Evolutionary conservation across 345 rosid species (phyloP), one percentile per base, ranked within the genome.

Genomic region (Odontarrhena argentea): DNA sequence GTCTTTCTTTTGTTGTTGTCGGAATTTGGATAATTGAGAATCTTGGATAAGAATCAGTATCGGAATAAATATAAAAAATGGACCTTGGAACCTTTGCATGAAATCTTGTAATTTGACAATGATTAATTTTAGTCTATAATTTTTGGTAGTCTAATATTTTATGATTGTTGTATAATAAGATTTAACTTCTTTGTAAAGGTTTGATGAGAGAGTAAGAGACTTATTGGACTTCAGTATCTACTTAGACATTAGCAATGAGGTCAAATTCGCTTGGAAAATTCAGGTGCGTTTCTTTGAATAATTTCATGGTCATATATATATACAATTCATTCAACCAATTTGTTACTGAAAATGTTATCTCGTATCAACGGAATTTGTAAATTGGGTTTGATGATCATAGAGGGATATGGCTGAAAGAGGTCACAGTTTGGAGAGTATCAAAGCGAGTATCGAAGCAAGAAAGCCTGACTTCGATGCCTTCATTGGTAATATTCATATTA

Each of bases 321-420:
- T 6, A 62, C 65, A 34, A 41, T 46, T 47, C 4, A 54, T 18
- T 37, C 5, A 1, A 70, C 47, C 10, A 7, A 25, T 47, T 14
- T 37, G 7, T 25, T 58, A 26, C 7, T 40, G 25, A 47, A 7
- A 25, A 18, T 58, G 3, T 9, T 18, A 6, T 38, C 2, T 38
- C 2, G 4, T 61, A 66, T 35, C n/a, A 50, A 32, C 10, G 3
- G 32, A 50, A 30, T 53, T 4, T 42, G 26, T 54, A 48, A 8
- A n/a, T n/a, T 2, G 59, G 30, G 1, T 61, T 43, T 59, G 34
- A 42, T 67, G 68, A 54, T 53, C 74, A 80, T 69, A 93, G 98
- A 90, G 98, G 55, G 99, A 94, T 78, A 94, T 88, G 99, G 97
- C 96, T 6, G 99, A 94, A 80, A 74, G 99, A 82, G 97, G 99